Conservation (phyloP, 2,329 filamentous ascomycete genomes). For the Dactylellina leptospora region DNA sequence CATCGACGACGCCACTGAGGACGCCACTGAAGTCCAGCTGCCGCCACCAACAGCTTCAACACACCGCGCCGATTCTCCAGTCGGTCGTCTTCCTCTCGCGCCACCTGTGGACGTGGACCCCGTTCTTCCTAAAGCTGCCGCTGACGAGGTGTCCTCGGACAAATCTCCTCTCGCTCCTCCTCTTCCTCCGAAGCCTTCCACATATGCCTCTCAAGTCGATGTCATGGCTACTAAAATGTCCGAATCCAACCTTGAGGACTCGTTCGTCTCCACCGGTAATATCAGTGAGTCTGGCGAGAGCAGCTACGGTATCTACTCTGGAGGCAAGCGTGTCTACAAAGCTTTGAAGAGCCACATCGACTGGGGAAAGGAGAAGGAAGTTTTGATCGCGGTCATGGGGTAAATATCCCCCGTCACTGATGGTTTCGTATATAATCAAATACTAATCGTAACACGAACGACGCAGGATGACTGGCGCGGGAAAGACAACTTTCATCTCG, state of each 20-base stretch:
- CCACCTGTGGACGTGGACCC: background rate
- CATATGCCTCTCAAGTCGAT: slow-evolving; percentile 33
- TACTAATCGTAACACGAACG: slow-evolving; percentile 20
- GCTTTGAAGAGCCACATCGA: slow-evolving; percentile 33
- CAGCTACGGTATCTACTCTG: slow-evolving; percentile 21
- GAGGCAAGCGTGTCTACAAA: slow-evolving; percentile 25
- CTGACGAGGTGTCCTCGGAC: background rate
- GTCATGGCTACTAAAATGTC: slow-evolving; percentile 19
- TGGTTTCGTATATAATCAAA: background rate
- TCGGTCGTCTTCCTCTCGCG: slow-evolving; percentile 10
- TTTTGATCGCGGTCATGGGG: slow-evolving; percentile 57
- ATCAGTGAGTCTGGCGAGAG: slow-evolving; percentile 23
- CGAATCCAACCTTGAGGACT: slow-evolving; percentile 28
- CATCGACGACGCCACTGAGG: slow-evolving; percentile 46
- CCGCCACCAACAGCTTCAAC: slow-evolving; percentile 50
- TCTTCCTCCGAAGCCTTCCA: slow-evolving; percentile 38
- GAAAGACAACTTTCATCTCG: slow-evolving; percentile 61
- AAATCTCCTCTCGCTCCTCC: slow-evolving; percentile 11
- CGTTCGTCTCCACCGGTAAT: slow-evolving; percentile 35
- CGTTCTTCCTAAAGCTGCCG: background rate
- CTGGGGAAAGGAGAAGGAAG: slow-evolving; percentile 52
- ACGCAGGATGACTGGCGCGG: slow-evolving; percentile 59
- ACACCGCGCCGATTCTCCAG: slow-evolving; percentile 7
- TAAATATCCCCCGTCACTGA: slow-evolving; percentile 1
- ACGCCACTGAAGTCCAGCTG: slow-evolving; percentile 31